Conservation (phyloP, 139 green algal species). For the Zygnema cylindricum region DNA sequence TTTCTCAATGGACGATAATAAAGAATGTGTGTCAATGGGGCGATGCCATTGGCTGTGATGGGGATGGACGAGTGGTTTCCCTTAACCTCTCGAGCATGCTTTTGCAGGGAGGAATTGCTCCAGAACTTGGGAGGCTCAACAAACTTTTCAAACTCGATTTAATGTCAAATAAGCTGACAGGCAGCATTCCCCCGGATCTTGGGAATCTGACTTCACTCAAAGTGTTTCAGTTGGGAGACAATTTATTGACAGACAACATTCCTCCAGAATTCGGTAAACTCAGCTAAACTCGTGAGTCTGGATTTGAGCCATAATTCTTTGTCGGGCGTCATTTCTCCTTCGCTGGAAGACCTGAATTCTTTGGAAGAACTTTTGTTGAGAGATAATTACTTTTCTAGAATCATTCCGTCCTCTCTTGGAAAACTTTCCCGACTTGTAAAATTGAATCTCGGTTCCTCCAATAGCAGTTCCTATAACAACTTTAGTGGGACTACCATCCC, state of each 20-base stretch:
- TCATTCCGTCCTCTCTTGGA: conserved; percentile 39
- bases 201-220: conserved; percentile 2
- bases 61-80: not conserved
- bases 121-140: not conserved
- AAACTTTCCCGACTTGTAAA: conserved; percentile 5
- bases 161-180: conserved; percentile 29
- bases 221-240: not conserved
- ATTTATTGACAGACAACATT: conserved; percentile 3
- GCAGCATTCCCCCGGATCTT: conserved; percentile 26
- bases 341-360: not conserved
- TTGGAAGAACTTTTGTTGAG: conserved; percentile 14
- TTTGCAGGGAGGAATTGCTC: not conserved
- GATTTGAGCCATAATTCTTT: conserved; percentile 11
- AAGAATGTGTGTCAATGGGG: too few species aligned
- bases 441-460: not conserved
- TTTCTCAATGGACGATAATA: too few species aligned
- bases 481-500: conserved; percentile 19
- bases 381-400: conserved; percentile 18
- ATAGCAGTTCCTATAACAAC: conserved; percentile 4
- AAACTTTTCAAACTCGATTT: conserved; percentile 1
- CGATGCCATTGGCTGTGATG: not conserved
- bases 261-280: not conserved
- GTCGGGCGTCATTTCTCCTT: conserved; percentile 23
- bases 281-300: not conserved
- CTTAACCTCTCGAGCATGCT: not conserved